These are phyloP conservation scores for Neurospora tetrasperma DNA, from an alignment of 495 filamentous ascomycete genomes.

Conservation along the genomic window DNA sequence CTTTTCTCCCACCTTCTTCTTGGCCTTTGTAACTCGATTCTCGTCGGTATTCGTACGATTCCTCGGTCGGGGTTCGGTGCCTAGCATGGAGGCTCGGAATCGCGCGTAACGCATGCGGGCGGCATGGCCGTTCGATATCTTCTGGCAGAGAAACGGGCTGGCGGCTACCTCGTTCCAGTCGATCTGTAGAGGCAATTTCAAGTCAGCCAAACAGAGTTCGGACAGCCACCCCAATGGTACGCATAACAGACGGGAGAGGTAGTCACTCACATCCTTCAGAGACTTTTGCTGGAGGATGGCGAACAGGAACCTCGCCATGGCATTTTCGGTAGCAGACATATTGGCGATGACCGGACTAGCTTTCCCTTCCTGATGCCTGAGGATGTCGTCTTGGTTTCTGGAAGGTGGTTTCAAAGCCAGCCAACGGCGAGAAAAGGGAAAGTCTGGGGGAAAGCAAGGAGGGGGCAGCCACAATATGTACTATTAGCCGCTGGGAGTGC, in stretches of 20 bases:
- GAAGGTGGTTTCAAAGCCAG: constrained; percentile 14
- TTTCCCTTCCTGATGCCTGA: neutral
- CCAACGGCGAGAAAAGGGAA: constrained; percentile 14
- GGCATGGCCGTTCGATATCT: constrained; percentile 71
- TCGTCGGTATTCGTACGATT: constrained; percentile 29
- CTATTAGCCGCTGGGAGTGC: constrained; percentile 4
- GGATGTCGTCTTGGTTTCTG: neutral
- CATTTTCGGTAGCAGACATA: constrained; percentile 41
- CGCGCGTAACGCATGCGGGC: constrained; percentile 73
- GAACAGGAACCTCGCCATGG: constrained; percentile 56
- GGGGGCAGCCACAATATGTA: constrained; percentile 19
- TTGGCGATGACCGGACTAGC: constrained; percentile 4
- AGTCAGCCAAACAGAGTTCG: neutral
- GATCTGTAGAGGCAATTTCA: constrained; percentile 36
- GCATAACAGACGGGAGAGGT: neutral
- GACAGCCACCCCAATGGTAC: neutral
- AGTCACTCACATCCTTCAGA: constrained; percentile 52
- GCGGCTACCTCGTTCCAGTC: constrained; percentile 63
- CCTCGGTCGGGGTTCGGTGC: constrained; percentile 29
- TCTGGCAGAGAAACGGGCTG: constrained; percentile 37
- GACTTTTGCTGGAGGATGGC: constrained; percentile 67
- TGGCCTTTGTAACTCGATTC: constrained; percentile 29
- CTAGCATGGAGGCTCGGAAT: constrained; percentile 41
- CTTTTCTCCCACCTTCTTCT: constrained; percentile 20
- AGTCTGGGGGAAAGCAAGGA: neutral